Base-by-base conservation (phyloP, 2,329 filamentous ascomycete genomes). In the Thermomyces lanuginosus region DNA sequence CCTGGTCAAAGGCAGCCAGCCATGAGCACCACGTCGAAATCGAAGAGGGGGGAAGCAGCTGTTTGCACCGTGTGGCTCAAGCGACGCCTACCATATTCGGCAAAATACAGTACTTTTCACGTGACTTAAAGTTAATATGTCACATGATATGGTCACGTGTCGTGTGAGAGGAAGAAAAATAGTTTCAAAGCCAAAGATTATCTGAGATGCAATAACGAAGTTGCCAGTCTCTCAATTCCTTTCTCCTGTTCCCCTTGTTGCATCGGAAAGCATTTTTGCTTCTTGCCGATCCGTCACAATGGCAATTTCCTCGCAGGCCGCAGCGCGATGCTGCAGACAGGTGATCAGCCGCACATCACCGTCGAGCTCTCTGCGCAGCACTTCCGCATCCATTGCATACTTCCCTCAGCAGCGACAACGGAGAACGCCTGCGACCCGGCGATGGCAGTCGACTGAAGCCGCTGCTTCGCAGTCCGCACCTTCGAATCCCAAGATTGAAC, bases 401-500 rank as follows among this genome's bases (percentile, higher is more conserved):
- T 42, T 47, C 40, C 47, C 48, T 38, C 46, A 47, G 37, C 45
- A 32, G 29, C 37, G 51, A 34, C 40, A 35, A 41, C 51, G 44
- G 37, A 41, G 49, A 36, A 20, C 24, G 8, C 23, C 23, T 7
- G 13, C 17, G 12, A 42, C 71, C 50, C 72, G 78, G 60, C 73
- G 89, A 69, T 84, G 81, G 77, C 79, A 89, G 58, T 86, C 82
- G 36, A 84, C 82, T 43, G 78, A 84, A 45, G 72, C 66, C 30
- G 48, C 71, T 27, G 35, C 32, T 16, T 27, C 37, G 18, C 35
- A 45, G 31, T 63, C 64, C 29, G 58, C 63, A 31, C 54, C 69
- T 44, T 57, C 63, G 36, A 92, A 80, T 60, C 83, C 89, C 37
- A 98, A 98, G 70, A 92, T 99, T 46, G 59, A 75, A 43, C 72